Evolutionary conservation across 345 rosid species (phyloP).

Genomic region (Populus pruinosa): DNA sequence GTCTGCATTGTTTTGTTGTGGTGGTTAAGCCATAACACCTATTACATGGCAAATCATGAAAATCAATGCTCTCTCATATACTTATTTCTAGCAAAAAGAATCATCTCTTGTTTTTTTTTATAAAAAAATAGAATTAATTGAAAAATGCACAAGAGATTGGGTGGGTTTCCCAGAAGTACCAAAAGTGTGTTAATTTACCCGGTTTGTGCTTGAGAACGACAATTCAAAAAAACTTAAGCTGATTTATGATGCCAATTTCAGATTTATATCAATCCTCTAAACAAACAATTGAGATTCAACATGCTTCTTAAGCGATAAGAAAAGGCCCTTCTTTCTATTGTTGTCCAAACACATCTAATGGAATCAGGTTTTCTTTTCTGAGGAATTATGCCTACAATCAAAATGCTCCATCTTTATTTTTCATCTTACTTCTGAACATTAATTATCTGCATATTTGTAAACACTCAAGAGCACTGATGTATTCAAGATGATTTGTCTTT

Average conservation of each 20-base stretch:
- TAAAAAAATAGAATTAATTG: neutral
- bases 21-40: neutral
- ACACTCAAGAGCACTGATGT: neutral
- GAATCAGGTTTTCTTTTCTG: neutral
- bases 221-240: neutral
- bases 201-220: neutral
- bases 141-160: neutral
- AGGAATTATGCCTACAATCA: neutral
- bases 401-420: neutral
- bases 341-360: neutral
- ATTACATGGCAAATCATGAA: neutral
- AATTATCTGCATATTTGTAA: neutral
- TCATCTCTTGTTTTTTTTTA: neutral
- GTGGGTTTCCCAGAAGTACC: neutral
- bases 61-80: neutral
- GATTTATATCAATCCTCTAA: neutral
- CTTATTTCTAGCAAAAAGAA: neutral
- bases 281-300: neutral
- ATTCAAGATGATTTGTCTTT: constrained; percentile 12
- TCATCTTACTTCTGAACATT: neutral
- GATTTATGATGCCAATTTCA: neutral
- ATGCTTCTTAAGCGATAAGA: neutral
- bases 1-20: neutral
- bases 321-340: too few species aligned
- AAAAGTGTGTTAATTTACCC: neutral